Base-by-base conservation (phyloP, 1,139 yeast species). In the Debaryomycetaceae sp. region DNA sequence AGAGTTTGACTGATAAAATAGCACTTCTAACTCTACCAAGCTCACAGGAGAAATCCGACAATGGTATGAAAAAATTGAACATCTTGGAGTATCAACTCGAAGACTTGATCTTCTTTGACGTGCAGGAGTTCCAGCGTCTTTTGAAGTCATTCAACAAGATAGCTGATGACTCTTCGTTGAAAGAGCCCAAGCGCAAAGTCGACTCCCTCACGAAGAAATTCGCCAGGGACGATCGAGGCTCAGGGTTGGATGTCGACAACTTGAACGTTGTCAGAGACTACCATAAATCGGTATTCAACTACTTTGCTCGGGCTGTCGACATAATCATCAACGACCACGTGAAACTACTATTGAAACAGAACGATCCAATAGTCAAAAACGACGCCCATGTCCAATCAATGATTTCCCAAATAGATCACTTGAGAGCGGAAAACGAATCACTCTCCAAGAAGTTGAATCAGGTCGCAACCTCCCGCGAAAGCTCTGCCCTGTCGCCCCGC, bases 301-400 rank as follows among this genome's bases (percentile, higher is more conserved):
- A 81, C 54, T 79, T 81, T 50, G 75, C 78, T 13, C 65, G 82
- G 42, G 89, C 87, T 0, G 75, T 80, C 5, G 80, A 75, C 34
- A 76, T 83, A 6, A 68, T 83, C 14, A 80, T 81, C 1, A 69
- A 75, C 40, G 84, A 83, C 42, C 83, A 82, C 53, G 76, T 77
- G 3, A 65, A 69, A 45, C 54, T 78, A n/a, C 56, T 76, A 24
- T 54, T 72, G 34, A 63, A 64, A 43, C 75, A 71, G 36, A 66
- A 51, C 34, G 70, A 65, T 29, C 56, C 48, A 38, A 53, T 40
- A 36, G 48, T 41, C 39, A 52, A 59, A 39, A 43, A 55, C 8
- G 48, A 54, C 17, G 62, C 57, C 6, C 62, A 67, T 38, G 57
- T 68, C 5, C 56, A 56, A 11, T 64, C 63, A 40, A 58, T 69